Conservation (phyloP, 1,284 basidiomycete genomes). For the Pseudozyma sp. region DNA sequence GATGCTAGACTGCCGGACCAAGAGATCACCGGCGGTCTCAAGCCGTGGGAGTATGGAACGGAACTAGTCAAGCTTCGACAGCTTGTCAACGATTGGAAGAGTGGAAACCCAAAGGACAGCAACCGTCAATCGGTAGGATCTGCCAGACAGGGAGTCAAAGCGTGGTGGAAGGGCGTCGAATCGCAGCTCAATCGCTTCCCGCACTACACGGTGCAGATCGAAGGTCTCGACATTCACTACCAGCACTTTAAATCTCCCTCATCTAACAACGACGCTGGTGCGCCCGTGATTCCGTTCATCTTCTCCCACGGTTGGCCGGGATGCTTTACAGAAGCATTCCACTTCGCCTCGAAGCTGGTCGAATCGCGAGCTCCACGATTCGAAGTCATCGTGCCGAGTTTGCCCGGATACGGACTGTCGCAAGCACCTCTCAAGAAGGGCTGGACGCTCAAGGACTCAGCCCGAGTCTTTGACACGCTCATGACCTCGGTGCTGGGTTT, state of each 20-base stretch:
- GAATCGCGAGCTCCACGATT: constrained; percentile 40
- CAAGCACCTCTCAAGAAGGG: constrained; percentile 39
- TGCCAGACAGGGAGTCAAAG: constrained; percentile 35
- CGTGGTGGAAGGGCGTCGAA: constrained; percentile 52
- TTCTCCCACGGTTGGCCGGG: constrained; percentile 62
- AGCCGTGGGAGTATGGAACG: constrained; percentile 55
- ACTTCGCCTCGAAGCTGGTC: constrained; percentile 38
- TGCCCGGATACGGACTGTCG: constrained; percentile 57
- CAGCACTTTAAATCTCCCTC: constrained; percentile 39
- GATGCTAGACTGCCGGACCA: constrained; percentile 45
- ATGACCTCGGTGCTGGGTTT: constrained; percentile 55
- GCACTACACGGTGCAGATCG: constrained; percentile 50
- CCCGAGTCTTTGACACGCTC: constrained; percentile 51
- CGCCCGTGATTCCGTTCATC: constrained; percentile 55
- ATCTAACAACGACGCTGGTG: constrained; percentile 17
- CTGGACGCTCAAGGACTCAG: constrained; percentile 48
- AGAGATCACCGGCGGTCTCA: constrained; percentile 37
- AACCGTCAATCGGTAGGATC: constrained; percentile 20
- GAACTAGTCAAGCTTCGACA: constrained; percentile 46
- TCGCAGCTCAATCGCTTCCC: constrained; percentile 39
- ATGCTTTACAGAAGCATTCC: constrained; percentile 48
- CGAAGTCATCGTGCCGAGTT: constrained; percentile 59
- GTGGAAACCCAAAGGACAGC: constrained; percentile 31
- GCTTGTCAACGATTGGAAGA: constrained; percentile 46
- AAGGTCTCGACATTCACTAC: constrained; percentile 55